These are phyloP conservation scores for Ophiostoma angusticollis DNA, from an alignment of 2,329 filamentous ascomycete species.

Conservation along the genomic window DNA sequence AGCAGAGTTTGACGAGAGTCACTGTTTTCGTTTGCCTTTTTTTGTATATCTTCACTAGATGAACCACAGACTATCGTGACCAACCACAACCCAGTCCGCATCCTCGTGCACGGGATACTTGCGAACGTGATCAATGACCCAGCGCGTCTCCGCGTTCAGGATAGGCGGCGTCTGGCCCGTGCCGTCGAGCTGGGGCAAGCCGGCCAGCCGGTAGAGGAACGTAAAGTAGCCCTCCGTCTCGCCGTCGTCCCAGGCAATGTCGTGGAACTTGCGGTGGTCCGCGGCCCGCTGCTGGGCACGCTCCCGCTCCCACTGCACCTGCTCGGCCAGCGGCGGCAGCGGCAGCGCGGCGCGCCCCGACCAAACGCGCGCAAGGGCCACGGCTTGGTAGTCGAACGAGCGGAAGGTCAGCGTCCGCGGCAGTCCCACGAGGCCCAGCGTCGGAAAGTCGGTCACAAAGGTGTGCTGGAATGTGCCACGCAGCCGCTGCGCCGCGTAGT, in stretches of 20 bases:
- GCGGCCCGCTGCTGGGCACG: conserved; percentile 20
- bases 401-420: conserved; percentile 31
- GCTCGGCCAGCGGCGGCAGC: conserved; percentile 24
- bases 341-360: conserved; percentile 29
- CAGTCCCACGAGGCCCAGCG: conserved; percentile 38
- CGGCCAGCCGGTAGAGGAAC: conserved; percentile 34
- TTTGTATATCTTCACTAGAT: too few relatives aligned
- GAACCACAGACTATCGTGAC: too few relatives aligned
- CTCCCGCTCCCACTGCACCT: conserved; percentile 33
- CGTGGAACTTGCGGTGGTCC: conserved; percentile 35
- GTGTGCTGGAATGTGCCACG: conserved; percentile 35
- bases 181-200: conserved; percentile 33
- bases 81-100: too few relatives aligned
- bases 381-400: conserved; percentile 27
- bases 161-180: conserved; percentile 34
- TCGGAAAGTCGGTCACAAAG: conserved; percentile 34
- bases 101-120: too few relatives aligned
- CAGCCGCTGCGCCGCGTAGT: conserved; percentile 34
- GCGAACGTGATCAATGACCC: conserved; percentile 34
- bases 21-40: too few relatives aligned
- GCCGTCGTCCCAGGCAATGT: conserved; percentile 37
- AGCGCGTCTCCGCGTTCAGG: conserved; percentile 28
- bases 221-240: conserved; percentile 36
- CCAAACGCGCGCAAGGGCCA: conserved; percentile 24
- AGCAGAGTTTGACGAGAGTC: neutral